A percentile compares a stretch with the other conserved stretches of the same genome.
phyloP scores from a whole-genome alignment of 1,284 basidiomycete genomes.

The Leccinum griseonigrum region DNA sequence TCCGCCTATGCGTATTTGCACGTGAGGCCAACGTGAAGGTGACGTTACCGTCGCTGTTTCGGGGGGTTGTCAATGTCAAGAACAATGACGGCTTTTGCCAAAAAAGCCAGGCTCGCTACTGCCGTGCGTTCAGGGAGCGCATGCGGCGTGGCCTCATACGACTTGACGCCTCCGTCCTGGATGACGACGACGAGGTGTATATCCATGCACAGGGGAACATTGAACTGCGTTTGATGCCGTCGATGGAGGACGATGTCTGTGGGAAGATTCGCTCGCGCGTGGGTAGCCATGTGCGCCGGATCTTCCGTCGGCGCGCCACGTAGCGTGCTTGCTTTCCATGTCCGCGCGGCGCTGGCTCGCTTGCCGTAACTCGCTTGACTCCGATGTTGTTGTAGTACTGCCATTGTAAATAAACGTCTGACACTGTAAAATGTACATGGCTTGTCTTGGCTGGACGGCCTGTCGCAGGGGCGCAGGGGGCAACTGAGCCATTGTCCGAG shows the following conservation, averaged over 20 bases:
- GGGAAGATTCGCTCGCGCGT: constrained; percentile 21
- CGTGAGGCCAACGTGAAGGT: constrained; percentile 30
- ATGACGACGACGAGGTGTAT: constrained; percentile 30
- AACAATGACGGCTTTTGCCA: constrained; percentile 11
- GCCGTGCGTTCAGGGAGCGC: constrained; percentile 25
- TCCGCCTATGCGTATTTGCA: constrained; percentile 30
- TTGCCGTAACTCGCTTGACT: constrained; percentile 1
- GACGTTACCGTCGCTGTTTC: constrained; percentile 28
- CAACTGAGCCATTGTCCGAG: constrained; percentile 17
- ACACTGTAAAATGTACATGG: neutral
- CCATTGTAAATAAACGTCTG: neutral
- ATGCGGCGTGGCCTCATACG: constrained; percentile 23
- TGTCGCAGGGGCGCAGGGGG: neutral
- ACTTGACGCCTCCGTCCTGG: constrained; percentile 16
- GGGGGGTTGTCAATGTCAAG: constrained; percentile 26
- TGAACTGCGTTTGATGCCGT: constrained; percentile 18
- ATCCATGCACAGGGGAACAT: constrained; percentile 29
- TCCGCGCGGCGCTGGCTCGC: constrained; percentile 19
- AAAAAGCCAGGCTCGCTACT: constrained; percentile 17
- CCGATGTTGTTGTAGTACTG: constrained; percentile 5
- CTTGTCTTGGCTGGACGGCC: neutral
- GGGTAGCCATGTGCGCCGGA: constrained; percentile 29
- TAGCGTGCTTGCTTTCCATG: neutral
- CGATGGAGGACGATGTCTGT: constrained; percentile 6
- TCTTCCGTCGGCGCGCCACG: constrained; percentile 16